phyloP scores from a whole-genome alignment of 768 basidiomycete genomes.

The Trametes villosa region DNA sequence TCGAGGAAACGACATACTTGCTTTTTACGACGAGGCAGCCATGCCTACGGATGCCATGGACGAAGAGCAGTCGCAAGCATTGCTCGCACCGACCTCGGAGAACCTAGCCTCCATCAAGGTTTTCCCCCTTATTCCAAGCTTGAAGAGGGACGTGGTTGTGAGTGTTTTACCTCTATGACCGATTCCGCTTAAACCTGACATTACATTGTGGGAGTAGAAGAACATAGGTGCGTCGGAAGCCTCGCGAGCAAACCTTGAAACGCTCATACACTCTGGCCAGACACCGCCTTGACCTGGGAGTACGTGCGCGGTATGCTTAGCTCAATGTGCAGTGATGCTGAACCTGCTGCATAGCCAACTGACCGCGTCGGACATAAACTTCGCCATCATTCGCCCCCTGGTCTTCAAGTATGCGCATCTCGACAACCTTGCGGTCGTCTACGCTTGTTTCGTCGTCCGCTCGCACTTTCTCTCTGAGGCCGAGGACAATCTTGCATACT shows the following conservation, averaged over 20 bases:
- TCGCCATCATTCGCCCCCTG: constrained; percentile 75
- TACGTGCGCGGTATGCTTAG: constrained; percentile 43
- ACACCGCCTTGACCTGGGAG: constrained; percentile 82
- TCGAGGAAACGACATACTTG: too few relatives aligned
- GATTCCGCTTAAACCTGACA: background rate
- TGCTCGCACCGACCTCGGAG: constrained; percentile 61
- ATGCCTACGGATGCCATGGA: constrained; percentile 17
- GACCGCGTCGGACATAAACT: constrained; percentile 83
- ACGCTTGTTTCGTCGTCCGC: constrained; percentile 76
- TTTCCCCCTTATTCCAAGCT: constrained; percentile 76
- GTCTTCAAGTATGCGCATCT: constrained; percentile 79
- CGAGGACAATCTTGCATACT: constrained; percentile 74
- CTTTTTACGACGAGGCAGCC: background rate
- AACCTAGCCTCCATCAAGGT: constrained; percentile 67
- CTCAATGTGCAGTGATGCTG: background rate
- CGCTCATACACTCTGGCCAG: constrained; percentile 37
- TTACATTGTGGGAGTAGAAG: constrained; percentile 25
- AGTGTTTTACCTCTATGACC: constrained; percentile 34
- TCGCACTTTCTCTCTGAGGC: constrained; percentile 77
- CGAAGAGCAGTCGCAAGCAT: constrained; percentile 33
- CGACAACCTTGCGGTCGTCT: constrained; percentile 74
- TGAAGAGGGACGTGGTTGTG: constrained; percentile 73
- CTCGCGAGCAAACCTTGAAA: constrained; percentile 1
- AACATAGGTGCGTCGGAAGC: constrained; percentile 28
- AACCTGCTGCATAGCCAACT: constrained; percentile 57